Base-by-base conservation (phyloP, 305 asterid genomes). In the Euphrasia arctica region DNA sequence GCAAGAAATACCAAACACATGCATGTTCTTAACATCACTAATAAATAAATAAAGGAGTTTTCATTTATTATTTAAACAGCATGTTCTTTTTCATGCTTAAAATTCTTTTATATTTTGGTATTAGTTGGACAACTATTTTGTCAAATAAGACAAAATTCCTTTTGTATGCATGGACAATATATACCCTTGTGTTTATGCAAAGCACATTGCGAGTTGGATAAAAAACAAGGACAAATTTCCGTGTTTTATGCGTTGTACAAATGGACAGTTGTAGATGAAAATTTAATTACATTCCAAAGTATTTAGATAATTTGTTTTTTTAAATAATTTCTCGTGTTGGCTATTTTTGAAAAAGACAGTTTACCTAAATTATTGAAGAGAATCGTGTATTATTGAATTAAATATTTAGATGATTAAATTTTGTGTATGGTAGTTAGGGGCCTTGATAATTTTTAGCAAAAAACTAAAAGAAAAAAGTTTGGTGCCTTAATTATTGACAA, bases 381-480 rank as follows among this genome's bases (percentile, higher is more conserved):
- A 65, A 11, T 10, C 18, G 25, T 51, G 45, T 39, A 10, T 14
- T 22, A 39, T 69, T 42, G 63, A 54, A 4, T 18, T 69, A 48
- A 63, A 62, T 63, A 64, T 64, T 54, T 50, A 36, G n/a, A 25
- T 36, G 13, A 36, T 9, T n/a, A 34, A n/a, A 31, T 54, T 43
- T 62, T 50, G 10, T 69, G 42, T 43, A 56, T 55, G 73, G 51
- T 48, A 48, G 64, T 70, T 70, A 62, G 74, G 59, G 31, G 52
- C 39, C 43, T 62, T 54, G 5, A 54, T 43, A 55, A 55, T 56
- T 54, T 27, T 41, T 27, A 55, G n/a, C 28, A 65, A 13, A 9
- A 39, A 9, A 39, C 1, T 32, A 25, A 1, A 25, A 25, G 34
- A 31, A 13, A 65, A 42, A 42, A 22, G 34, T 39, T 64, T 32